Evolutionary conservation across 1,284 basidiomycete species (phyloP), one percentile per base, ranked within the genome.

Genomic region (Pseudozyma sp.): DNA sequence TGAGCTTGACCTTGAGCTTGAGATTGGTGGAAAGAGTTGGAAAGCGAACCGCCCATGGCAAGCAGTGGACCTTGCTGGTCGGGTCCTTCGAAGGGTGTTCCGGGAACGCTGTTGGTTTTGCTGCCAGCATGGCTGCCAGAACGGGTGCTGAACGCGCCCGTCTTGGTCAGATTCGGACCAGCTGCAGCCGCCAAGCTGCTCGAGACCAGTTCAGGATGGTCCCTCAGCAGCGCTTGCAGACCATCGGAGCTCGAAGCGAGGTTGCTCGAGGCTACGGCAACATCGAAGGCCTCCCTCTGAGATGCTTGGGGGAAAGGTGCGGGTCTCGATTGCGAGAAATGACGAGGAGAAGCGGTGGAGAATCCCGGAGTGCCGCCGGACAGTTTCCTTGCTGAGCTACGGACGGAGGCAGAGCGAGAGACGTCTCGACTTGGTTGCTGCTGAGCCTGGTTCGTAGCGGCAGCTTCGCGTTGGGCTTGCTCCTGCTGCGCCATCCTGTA

Each of bases 201-300:
- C 24, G 74, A 77, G n/a, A 84, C 80, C 13, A 84, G 57, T 50
- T 84, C 80, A 1, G 82, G 82, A 42, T 84, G 79, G 42, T 84
- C 82, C 9, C 82, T 72, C 45, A 84, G 61, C 37, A 84, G 54
- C 5, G 82, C 81, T 45, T 83, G 78, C 4, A 84, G 64, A 4
- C 82, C 82, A 51, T 80, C 79, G 5, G 78, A 79, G 9, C 75
- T 72, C 11, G 54, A 58, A 13, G 80, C 77, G 6, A 81, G 68
- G 43, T 77, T 71, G 31, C 78, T 80, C 17, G 77, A 73, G 16
- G 76, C 77, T 6, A 81, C 80, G 3, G 78, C 78, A 6, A 68
- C 61, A 42, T 78, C 77, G 39, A 80, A 81, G 1, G 70, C 68
- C 50, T 79, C 77, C 17, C 78, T 47, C 52, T 80, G 70, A 8